Evolutionary conservation across 768 basidiomycete genomes (phyloP), one percentile per base, ranked within the genome.

Genomic region (Coprinopsis sp.): DNA sequence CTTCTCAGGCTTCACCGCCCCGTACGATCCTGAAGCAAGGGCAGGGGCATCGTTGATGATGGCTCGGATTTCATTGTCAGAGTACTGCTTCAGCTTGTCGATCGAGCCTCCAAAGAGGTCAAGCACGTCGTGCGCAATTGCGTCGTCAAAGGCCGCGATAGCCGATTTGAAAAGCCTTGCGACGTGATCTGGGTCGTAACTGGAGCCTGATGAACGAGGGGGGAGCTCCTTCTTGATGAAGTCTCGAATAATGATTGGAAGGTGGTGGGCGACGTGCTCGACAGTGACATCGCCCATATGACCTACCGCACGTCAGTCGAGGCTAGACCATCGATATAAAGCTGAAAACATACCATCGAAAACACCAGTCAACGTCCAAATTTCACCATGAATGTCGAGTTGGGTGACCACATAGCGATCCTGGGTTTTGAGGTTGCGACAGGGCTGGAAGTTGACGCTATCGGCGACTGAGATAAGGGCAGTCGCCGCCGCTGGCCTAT

Each of bases 201-300:
- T 27, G 3, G 37, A 28, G 4, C 24, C 22, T 11, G 36, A 5
- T 16, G 28, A 37, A 24, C 24, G 25, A 37, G 29, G 3, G 3
- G 74, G 68, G 18, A 72, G 57, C 23, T 57, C 58, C 37, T 65
- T 70, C 45, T 72, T 69, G 36, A 84, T 61, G 57, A 80, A 80
- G 50, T 83, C 70, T 41, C 72, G 75, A 21, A 85, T 69, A 54
- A 84, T 81, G 58, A 82, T 80, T 43, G 83, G 83, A 52, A 85
- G 68, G 57, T 84, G 81, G 53, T 78, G 71, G 45, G 80, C 76
- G 43, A 83, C 82, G 53, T 84, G 81, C 51, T 79, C 80, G 13
- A 83, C 83, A 0, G 82, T 84, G 49, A 78, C 77, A 59, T 83
- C 81, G 24, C 83, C 83, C 19, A 83, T 71, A 60, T 85, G 83